Evolutionary conservation across 768 basidiomycete genomes (phyloP), one percentile per base, ranked within the genome.

Genomic region (Kwoniella dendrophila): DNA sequence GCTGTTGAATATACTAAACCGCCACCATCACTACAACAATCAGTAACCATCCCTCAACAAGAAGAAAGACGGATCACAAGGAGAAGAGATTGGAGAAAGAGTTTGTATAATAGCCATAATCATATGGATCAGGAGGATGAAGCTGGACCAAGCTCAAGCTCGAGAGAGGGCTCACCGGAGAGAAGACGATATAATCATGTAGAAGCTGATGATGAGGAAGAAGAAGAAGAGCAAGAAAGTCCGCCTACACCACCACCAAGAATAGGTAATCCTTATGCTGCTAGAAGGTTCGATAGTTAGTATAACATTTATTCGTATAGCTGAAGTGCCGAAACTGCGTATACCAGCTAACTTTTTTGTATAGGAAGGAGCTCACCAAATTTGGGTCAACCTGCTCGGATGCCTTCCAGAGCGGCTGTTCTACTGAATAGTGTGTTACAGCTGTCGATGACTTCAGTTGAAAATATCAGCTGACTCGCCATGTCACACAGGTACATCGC

Each of bases 181-280:
- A 14, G n/a, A 53, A 18, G 18, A 38, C 22, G 6, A 8, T 24
- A 38, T 20, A 53, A 51, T 33, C 29, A 29, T 12, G 47, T 7
- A 40, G 22, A 14, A 6, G 45, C 20, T 36, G 7, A 36, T 14
- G 57, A 61, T 20, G 40, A 24, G 1, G 53, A 62, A 8, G 41
- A 36, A 26, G 59, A 65, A 27, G 56, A 53, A 20, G 63, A 69
- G 36, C 64, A 62, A 48, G 65, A 72, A 22, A 69, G 68, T 56
- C 72, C 72, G 26, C 72, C 72, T n/a, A 70, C 72, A n/a, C 72
- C 72, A 2, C 72, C 72, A 18, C 53, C 64, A 36, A 63, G 71
- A 38, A 56, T 73, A 18, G 48, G 32, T 8, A 73, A 70, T 36
- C 71, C 71, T 0, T 73, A 73, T 52, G 30, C 63, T 4, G 32